Evolutionary conservation across 305 asterid genomes (phyloP).

Genomic region (Solanum hybrid): DNA sequence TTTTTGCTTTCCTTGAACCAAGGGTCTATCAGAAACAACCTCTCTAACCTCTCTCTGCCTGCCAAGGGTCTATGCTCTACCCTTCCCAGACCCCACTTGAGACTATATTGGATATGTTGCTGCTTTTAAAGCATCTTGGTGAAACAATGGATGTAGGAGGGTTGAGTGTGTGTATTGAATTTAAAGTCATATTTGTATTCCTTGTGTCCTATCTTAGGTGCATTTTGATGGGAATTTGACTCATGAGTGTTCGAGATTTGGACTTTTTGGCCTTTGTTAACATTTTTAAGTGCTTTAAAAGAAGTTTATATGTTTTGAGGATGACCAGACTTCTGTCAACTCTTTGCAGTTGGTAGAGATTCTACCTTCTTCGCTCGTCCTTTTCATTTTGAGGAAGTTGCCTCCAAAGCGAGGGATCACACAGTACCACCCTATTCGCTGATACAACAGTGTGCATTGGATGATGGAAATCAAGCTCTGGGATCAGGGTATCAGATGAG

Average conservation of each 20-base stretch:
- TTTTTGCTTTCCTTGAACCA: neutral
- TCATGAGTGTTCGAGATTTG: neutral
- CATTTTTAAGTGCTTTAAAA: neutral
- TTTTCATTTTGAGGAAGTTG: slow-evolving; percentile 89
- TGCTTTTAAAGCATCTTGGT: neutral
- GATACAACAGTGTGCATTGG: slow-evolving; percentile 4
- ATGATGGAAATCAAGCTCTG: slow-evolving; percentile 1
- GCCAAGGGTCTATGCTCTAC: neutral
- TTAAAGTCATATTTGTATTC: neutral
- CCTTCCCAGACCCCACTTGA: neutral
- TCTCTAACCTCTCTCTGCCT: too few relatives aligned
- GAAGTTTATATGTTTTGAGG: neutral
- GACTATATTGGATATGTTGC: neutral
- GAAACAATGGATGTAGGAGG: neutral
- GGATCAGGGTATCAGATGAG: neutral
- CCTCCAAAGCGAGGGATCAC: slow-evolving; percentile 92
- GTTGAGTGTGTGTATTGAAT: neutral
- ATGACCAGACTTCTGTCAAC: neutral
- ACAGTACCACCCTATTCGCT: slow-evolving; percentile 88
- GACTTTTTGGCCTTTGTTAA: neutral
- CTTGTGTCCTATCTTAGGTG: neutral
- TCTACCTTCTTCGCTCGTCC: slow-evolving; percentile 83
- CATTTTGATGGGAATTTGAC: neutral
- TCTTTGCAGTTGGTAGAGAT: slow-evolving; percentile 75
- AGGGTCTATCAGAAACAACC: neutral